Evolutionary conservation across 176 grass and related monocot species (phyloP).

Genomic region (Elaeis guineensis): DNA sequence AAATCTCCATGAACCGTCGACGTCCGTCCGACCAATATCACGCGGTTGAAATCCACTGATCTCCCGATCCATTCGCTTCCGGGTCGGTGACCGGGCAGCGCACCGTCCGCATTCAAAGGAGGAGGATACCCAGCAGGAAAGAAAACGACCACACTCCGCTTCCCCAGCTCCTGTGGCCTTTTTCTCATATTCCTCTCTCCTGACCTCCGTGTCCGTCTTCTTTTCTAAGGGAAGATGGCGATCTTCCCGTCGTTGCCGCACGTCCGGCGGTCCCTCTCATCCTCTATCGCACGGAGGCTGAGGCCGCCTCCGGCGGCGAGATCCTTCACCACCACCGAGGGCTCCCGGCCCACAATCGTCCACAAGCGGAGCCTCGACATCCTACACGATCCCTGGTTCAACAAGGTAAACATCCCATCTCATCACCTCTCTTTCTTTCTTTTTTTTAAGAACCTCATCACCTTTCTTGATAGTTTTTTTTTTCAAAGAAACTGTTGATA

Average conservation of each 20-base stretch:
- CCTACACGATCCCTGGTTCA: slow-evolving; percentile 96
- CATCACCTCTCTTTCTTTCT: not conserved
- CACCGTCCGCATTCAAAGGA: too few species aligned
- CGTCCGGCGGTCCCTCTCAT: slow-evolving; percentile 45
- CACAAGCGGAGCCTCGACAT: slow-evolving; percentile 90
- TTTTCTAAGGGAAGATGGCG: not conserved
- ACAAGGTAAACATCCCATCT: slow-evolving; percentile 37
- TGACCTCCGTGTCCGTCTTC: too few species aligned
- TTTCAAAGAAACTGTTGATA: not conserved
- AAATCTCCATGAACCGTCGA: too few species aligned
- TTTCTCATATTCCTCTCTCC: too few species aligned
- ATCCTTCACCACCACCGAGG: slow-evolving; percentile 56
- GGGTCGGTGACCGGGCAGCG: too few species aligned
- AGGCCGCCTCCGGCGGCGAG: slow-evolving; percentile 19
- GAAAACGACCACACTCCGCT: too few species aligned
- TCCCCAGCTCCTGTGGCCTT: too few species aligned
- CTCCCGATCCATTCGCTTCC: too few species aligned
- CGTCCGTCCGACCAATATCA: too few species aligned
- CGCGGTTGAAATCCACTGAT: too few species aligned
- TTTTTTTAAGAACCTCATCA: not conserved
- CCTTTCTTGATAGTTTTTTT: not conserved
- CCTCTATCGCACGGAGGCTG: slow-evolving; percentile 24
- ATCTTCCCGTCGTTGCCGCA: slow-evolving; percentile 36
- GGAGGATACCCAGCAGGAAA: too few species aligned
- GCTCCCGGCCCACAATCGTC: slow-evolving; percentile 70